phyloP scores from a whole-genome alignment of 2,329 filamentous ascomycete genomes.

The Diplocarpon mali region DNA sequence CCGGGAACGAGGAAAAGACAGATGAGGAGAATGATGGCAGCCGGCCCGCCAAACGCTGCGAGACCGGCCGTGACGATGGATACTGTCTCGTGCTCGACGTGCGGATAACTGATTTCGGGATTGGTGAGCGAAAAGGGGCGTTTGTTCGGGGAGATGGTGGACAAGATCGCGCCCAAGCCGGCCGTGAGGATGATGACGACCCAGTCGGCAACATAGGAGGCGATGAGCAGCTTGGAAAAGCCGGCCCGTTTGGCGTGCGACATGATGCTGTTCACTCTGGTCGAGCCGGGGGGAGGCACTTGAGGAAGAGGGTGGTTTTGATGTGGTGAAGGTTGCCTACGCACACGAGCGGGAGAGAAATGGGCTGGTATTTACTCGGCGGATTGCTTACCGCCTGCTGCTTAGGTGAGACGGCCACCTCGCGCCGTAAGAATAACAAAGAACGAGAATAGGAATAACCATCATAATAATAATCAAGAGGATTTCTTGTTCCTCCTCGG shows the following conservation, averaged over 20 bases:
- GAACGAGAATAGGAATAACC: too few relatives aligned
- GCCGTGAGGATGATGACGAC: constrained; percentile 50
- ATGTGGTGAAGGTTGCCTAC: too few relatives aligned
- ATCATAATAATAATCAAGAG: too few relatives aligned
- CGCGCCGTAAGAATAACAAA: too few relatives aligned
- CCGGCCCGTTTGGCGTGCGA: constrained; percentile 14
- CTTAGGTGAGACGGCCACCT: too few relatives aligned
- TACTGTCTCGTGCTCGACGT: constrained; percentile 59
- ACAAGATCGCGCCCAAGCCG: constrained; percentile 47
- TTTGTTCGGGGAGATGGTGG: constrained; percentile 50
- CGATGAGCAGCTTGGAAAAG: constrained; percentile 32
- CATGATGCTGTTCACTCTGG: constrained; percentile 7
- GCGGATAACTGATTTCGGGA: constrained; percentile 67
- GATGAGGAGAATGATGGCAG: constrained; percentile 55
- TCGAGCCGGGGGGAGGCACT: not conserved
- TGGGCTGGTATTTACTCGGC: too few relatives aligned
- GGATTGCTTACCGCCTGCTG: too few relatives aligned
- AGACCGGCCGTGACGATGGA: constrained; percentile 53
- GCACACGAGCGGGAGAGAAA: too few relatives aligned
- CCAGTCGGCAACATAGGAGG: constrained; percentile 69
- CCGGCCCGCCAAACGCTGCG: constrained; percentile 53
- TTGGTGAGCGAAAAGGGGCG: constrained; percentile 64
- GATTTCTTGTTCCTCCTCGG: too few relatives aligned
- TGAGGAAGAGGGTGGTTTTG: not conserved
- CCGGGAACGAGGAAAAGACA: constrained; percentile 63